These are phyloP conservation scores for Leishmania gerbilli DNA, from an alignment of 208 protist genomes.

Conservation along the genomic window DNA sequence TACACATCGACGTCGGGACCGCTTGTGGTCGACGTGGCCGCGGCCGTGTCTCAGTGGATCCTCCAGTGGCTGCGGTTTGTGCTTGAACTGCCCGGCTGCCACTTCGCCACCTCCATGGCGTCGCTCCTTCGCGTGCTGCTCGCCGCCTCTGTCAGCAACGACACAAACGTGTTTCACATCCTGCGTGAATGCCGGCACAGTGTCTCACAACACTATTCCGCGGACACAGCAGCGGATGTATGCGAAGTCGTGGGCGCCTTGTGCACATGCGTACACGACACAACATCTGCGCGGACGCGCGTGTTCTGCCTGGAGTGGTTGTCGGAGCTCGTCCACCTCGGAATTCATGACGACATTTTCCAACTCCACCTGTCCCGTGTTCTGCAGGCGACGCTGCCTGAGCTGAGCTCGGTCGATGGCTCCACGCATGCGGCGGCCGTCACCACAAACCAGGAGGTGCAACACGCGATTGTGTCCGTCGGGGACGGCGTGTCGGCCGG, in stretches of 20 bases:
- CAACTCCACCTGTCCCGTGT: constrained; percentile 19
- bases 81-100: constrained; percentile 48
- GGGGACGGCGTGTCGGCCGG: constrained; percentile 12
- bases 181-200: constrained; percentile 24
- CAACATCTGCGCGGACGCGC: constrained; percentile 21
- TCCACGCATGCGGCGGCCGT: constrained; percentile 25
- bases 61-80: constrained; percentile 66
- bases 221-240: constrained; percentile 13
- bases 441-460: constrained; percentile 20
- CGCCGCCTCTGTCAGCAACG: constrained; percentile 36
- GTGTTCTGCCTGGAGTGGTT: constrained; percentile 41
- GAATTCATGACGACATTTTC: constrained; percentile 17
- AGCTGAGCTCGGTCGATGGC: constrained; percentile 23
- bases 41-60: constrained; percentile 48
- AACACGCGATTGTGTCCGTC: constrained; percentile 23
- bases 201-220: constrained; percentile 18
- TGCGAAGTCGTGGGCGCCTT: constrained; percentile 28
- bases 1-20: constrained; percentile 21
- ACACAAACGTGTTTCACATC: constrained; percentile 30
- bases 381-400: constrained; percentile 24
- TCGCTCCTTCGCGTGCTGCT: constrained; percentile 48
- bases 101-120: constrained; percentile 45
- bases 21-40: constrained; percentile 15
- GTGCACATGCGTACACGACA: constrained; percentile 14
- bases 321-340: constrained; percentile 24